Percentiles rank a stretch among this genome's conserved stretches.
Evolutionary conservation across 2,329 filamentous ascomycete genomes (phyloP).

Genomic region (Eurotiales sp.): DNA sequence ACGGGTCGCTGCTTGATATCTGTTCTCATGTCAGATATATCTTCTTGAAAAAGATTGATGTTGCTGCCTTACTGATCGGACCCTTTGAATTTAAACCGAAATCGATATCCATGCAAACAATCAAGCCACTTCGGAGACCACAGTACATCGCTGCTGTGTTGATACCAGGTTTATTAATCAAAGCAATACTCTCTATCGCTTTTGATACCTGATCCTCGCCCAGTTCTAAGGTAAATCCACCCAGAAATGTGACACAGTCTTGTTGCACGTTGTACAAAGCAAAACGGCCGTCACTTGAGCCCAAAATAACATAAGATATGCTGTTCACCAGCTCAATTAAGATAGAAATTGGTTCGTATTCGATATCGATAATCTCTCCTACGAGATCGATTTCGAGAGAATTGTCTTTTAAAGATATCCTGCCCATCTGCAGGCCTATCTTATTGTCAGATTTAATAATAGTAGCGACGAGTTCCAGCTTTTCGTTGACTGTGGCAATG

Average conservation of each 20-base stretch:
- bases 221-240: conserved; percentile 24
- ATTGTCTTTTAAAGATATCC: conserved; percentile 17
- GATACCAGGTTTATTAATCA: conserved; percentile 20
- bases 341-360: conserved; percentile 36
- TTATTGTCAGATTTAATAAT: conserved; percentile 24
- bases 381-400: conserved; percentile 21
- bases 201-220: conserved; percentile 28
- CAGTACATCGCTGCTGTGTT: conserved; percentile 34
- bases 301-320: conserved; percentile 34
- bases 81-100: conserved; percentile 13
- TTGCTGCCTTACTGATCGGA: conserved; percentile 26
- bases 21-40: conserved; percentile 20
- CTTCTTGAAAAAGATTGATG: conserved; percentile 14
- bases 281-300: conserved; percentile 37
- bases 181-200: conserved; percentile 33
- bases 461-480: conserved; percentile 26
- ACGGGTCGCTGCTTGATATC: conserved; percentile 30
- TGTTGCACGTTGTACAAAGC: conserved; percentile 26
- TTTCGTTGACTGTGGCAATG: conserved; percentile 28
- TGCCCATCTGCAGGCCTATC: conserved; percentile 28
- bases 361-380: conserved; percentile 22
- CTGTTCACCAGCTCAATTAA: conserved; percentile 27
- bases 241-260: conserved; percentile 20
- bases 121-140: conserved; percentile 44
- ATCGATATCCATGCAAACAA: conserved; percentile 36